These are phyloP conservation scores for Dillenia suffruticosa DNA, from an alignment of 164 flowering plant genomes.

Conservation along the genomic window DNA sequence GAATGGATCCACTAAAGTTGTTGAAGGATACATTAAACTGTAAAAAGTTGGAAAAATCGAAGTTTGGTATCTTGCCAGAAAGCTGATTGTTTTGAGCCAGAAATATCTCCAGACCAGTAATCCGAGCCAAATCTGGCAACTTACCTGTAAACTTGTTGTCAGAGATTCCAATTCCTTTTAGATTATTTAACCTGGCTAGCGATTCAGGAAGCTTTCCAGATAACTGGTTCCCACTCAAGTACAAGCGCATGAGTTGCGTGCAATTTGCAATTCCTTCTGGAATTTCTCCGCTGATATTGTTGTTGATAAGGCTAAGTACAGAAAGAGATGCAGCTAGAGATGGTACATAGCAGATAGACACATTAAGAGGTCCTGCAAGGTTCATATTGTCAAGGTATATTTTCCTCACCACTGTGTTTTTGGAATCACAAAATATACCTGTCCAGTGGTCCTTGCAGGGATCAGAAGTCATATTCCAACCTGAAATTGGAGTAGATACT, in stretches of 20 bases:
- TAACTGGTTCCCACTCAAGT: conserved; percentile 27
- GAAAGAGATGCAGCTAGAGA: conserved; percentile 35
- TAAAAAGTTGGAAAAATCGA: conserved; percentile 36
- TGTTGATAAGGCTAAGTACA: conserved; percentile 30
- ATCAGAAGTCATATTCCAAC: conserved; percentile 38
- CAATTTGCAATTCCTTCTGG: conserved; percentile 34
- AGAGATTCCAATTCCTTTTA: conserved; percentile 37
- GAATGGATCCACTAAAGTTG: conserved; percentile 43
- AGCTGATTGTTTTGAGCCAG: conserved; percentile 43
- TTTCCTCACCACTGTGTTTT: conserved; percentile 11
- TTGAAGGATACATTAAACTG: conserved; percentile 51
- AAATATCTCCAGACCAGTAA: conserved; percentile 38
- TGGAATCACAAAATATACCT: conserved; percentile 24
- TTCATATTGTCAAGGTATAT: conserved; percentile 20
- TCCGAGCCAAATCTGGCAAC: conserved; percentile 38
- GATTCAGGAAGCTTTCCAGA: conserved; percentile 36
- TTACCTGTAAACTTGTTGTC: conserved; percentile 38
- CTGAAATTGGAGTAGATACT: conserved; percentile 11
- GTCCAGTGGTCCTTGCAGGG: conserved; percentile 44
- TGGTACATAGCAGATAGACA: background rate
- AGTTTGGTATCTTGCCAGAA: conserved; percentile 37
- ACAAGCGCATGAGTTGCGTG: conserved; percentile 36
- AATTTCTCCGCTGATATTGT: conserved; percentile 31
- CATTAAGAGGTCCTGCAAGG: conserved; percentile 34
- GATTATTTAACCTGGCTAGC: conserved; percentile 26